Conservation (phyloP, 129 eudicot genomes). For the Centrapalus pauciflorus region DNA sequence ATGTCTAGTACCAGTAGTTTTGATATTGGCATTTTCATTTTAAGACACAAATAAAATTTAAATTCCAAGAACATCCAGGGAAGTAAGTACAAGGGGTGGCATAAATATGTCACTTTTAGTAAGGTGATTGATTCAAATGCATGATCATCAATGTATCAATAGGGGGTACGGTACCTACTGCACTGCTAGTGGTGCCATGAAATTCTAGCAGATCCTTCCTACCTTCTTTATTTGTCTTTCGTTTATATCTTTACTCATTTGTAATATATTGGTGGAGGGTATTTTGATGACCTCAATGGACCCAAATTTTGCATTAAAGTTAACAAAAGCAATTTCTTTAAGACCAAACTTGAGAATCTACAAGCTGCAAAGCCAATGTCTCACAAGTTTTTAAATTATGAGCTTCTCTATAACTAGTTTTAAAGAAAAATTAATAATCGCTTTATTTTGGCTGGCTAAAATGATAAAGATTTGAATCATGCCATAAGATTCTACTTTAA, state of each 20-base stretch:
- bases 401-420: slow-evolving; percentile 11
- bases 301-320: slow-evolving; percentile 32
- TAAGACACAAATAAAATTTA: neutral
- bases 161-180: neutral
- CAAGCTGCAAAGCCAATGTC: slow-evolving; percentile 32
- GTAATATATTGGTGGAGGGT: slow-evolving; percentile 13
- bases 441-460: slow-evolving; percentile 31
- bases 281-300: slow-evolving; percentile 22
- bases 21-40: neutral
- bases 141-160: too few species aligned
- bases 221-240: slow-evolving; percentile 4
- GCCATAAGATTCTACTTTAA: slow-evolving; percentile 35
- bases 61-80: neutral
- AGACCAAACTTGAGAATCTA: slow-evolving; percentile 47
- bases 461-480: slow-evolving; percentile 22
- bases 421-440: neutral
- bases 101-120: too few species aligned
- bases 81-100: neutral
- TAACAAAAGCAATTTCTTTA: slow-evolving; percentile 34
- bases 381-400: slow-evolving; percentile 17
- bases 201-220: neutral
- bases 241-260: neutral
- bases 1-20: neutral
- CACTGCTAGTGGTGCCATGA: neutral
- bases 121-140: too few species aligned